Evolutionary conservation across 139 green algal species (phyloP), one percentile per base, ranked within the genome.

Genomic region (Chlorokybus atmophyticus): DNA sequence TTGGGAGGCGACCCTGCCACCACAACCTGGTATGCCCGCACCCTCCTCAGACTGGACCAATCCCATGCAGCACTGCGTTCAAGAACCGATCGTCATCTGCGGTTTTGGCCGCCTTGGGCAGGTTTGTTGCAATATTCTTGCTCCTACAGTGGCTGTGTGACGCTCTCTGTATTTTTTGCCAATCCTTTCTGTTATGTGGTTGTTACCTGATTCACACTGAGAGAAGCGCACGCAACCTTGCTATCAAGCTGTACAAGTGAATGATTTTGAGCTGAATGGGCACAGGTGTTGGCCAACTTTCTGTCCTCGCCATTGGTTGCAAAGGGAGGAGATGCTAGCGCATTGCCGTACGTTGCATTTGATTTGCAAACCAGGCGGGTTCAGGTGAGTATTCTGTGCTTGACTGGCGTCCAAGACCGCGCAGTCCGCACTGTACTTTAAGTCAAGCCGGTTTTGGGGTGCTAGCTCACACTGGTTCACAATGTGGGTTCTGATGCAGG

Each of bases 101-200:
- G 83, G 82, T 29, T 93, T 92, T 76, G 79, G 78, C 8, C 82
- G 80, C 47, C 65, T 89, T 44, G 82, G 75, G 14, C 83, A 93
- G 66, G 59, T 67, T 10, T 31, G 4, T 1, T 0, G 17, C 14
- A 23, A 44, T 44, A 44, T 44, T 44, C 38, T n/a, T n/a, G n/a
- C n/a, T n/a, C n/a, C n/a, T n/a, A n/a, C n/a, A n/a, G n/a, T n/a
- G n/a, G n/a, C n/a, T n/a, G n/a, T n/a, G n/a, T n/a, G n/a, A n/a
- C n/a, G n/a, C n/a, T n/a, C n/a, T n/a, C n/a, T n/a, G n/a, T n/a
- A n/a, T n/a, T n/a, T n/a, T n/a, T n/a, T n/a, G n/a, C n/a, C n/a
- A n/a, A n/a, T n/a, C n/a, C n/a, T n/a, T n/a, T n/a, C n/a, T n/a
- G n/a, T n/a, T n/a, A n/a, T n/a, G n/a, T n/a, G n/a, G n/a, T n/a